Evolutionary conservation across 768 basidiomycete genomes (phyloP), one percentile per base, ranked within the genome.

Genomic region (Amanita rimosa): DNA sequence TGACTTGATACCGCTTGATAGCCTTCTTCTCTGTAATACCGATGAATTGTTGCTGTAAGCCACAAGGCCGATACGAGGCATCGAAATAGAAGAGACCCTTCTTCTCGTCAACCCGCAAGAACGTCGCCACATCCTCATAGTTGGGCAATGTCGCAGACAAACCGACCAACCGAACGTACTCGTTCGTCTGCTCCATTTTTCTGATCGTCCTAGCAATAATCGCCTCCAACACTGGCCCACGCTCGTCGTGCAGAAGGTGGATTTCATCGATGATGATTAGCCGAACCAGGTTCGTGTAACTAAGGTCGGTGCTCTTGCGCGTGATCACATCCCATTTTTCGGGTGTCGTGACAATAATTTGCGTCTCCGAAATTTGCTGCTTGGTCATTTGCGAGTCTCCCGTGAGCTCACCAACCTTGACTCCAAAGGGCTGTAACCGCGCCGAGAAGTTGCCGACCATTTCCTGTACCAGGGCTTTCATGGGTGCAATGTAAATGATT

Each of bases 311-410:
- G 55, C 83, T 88, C 71, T 99, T 99, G 57, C 96, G 85, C 4
- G 95, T 98, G 62, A 99, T 95, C 59, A 99, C 96, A 57, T 99
- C 95, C 91, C 92, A 99, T 64, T 99, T 98, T 68, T 99, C 96
- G 0, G 95, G 96, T 0, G 96, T 98, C 0, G 94, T 96, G 53
- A 98, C 93, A 64, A 98, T 97, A 60, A 99, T 90, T 61, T 98
- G 94, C 0, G 95, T 96, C 60, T 94, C 93, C 7, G 92, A 68
- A 47, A 98, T 97, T 64, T 98, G 95, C 53, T 89, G 83, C 63
- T 98, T 99, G 47, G 94, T 99, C 78, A 98, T 88, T 72, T 97
- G 94, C 22, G 90, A 79, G 63, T 99, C 96, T 21, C 96, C 96
- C 1, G 96, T 99, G 48, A 99, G 75, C 64, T 99, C 96, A 24